Conservation (phyloP, 352 stramenopile species). For the Blastocystis sp. region DNA sequence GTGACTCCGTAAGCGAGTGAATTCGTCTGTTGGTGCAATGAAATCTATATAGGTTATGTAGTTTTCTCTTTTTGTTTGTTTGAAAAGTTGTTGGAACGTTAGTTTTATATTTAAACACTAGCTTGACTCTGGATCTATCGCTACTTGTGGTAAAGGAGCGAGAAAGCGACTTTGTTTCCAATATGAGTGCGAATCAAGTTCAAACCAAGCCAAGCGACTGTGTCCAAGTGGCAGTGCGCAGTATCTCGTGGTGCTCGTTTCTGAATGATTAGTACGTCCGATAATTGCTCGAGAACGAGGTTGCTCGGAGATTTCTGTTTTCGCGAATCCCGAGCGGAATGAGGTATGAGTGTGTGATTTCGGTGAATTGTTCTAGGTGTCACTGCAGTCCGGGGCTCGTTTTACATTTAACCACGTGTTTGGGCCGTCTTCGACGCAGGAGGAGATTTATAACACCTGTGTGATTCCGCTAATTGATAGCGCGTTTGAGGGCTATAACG, state of each 20-base stretch:
- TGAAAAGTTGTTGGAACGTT: neutral
- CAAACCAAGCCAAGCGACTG: conserved; percentile 35
- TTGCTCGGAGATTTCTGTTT: conserved; percentile 6
- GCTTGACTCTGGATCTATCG: neutral
- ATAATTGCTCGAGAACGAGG: conserved; percentile 51
- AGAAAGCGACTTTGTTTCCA: neutral
- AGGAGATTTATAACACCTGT: conserved; percentile 73
- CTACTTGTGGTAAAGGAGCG: neutral
- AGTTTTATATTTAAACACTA: neutral
- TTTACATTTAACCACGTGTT: conserved; percentile 84
- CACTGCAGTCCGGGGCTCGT: conserved; percentile 75
- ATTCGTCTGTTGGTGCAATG: neutral
- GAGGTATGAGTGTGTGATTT: neutral
- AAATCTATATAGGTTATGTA: neutral
- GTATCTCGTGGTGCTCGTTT: neutral
- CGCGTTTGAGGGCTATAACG: conserved; percentile 60
- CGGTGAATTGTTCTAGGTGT: conserved; percentile 36
- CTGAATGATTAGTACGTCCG: neutral
- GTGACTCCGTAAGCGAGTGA: neutral
- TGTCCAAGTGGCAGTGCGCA: conserved; percentile 48
- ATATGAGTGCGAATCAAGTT: neutral
- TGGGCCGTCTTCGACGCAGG: conserved; percentile 72
- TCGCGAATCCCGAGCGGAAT: neutral
- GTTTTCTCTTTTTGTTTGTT: conserved; percentile 1
- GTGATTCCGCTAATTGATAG: conserved; percentile 73